Base-by-base conservation (phyloP, 2,329 filamentous ascomycete genomes). In the Xylaria sp. region DNA sequence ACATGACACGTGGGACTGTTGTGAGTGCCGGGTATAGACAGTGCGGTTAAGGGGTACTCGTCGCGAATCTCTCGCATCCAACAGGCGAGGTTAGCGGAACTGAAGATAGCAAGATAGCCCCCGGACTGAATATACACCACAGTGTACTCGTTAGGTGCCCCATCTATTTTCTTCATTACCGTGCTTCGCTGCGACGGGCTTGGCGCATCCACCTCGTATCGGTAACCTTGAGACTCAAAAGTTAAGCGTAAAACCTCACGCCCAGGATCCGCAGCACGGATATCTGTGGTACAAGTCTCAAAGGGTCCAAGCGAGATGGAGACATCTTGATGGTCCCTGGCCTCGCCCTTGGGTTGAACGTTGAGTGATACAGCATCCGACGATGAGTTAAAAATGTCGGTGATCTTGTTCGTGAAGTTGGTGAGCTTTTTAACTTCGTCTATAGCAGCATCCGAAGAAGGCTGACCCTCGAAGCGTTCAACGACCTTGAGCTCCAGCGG, bases 11-110 rank as follows among this genome's bases (percentile, higher is more conserved):
- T 97, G 7, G 96, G 93, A 20, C 92, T 93, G 82, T 99, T 98
- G 84, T 99, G 96, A 0, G 96, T 97, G 71, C 96, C 96, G 0
- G 96, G 96, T 70, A 98, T 96, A 58, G 92, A 96, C 58, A 99
- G 88, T 2, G 91, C 86, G 0, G 93, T 92, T 4, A 98, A 84
- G 1, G 93, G 89, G 60, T 89, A 91, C 23, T 89, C 85, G 75
- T 94, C 88, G 68, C 86, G 84, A 48, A 98, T 85, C 69, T 90
- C 85, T 65, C 84, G 81, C 94, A 98, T 98, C 96, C 96, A 97
- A 61, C 84, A 81, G 69, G 89, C 78, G 58, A 94, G 86, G 62
- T 89, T 85, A 18, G 90, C 86, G 5, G 90, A 93, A 69, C 90
- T 93, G 80, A 91, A 90, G 68, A 98, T 83, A 46, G 88, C 81